Evolutionary conservation across 1,284 basidiomycete species (phyloP), one percentile per base, ranked within the genome.

Genomic region (Cerioporus squamosus): DNA sequence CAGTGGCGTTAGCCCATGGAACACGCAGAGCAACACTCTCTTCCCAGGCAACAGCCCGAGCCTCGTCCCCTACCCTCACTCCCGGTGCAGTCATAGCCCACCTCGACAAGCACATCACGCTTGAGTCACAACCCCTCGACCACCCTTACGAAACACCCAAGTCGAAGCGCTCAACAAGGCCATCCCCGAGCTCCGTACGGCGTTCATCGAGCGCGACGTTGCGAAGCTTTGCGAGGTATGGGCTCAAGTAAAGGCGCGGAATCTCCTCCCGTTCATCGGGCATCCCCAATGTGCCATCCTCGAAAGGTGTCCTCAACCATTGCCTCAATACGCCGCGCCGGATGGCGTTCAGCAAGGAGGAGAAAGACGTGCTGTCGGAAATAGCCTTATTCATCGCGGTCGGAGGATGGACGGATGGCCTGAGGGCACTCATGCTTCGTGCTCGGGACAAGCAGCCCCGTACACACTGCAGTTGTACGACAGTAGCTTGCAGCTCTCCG

Each of bases 361-460:
- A 76, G 31, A 66, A 68, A 45, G 62, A 62, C 31, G 65, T 70
- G 17, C 67, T 81, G 15, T 76, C 81, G 57, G 74, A 80, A 49
- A 79, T 89, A 45, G 81, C 83, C 7, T 55, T 87, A 20, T 73
- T 79, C 18, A 77, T 81, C 2, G 76, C 77, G 0, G 69, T 67
- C n/a, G 73, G 74, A 54, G 80, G 79, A 1, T 70, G 70, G 18
- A 72, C 77, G 12, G 75, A 79, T 8, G 82, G 81, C 2, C 72
- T 91, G 46, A 75, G 74, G 55, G 76, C 76, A 22, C 77, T 80
- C 60, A 79, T 91, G 81, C 64, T 80, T 39, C 66, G 71, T 23
- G 72, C 80, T 60, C 68, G 72, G 50, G 68, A 67, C 17, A 69
- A 73, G 15, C 71, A 87, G 52, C 70, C 79, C 8, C 65, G 74